Evolutionary conservation across 2,329 filamentous ascomycete genomes (phyloP), one percentile per base, ranked within the genome.

Genomic region (Fusarium guadeloupense): DNA sequence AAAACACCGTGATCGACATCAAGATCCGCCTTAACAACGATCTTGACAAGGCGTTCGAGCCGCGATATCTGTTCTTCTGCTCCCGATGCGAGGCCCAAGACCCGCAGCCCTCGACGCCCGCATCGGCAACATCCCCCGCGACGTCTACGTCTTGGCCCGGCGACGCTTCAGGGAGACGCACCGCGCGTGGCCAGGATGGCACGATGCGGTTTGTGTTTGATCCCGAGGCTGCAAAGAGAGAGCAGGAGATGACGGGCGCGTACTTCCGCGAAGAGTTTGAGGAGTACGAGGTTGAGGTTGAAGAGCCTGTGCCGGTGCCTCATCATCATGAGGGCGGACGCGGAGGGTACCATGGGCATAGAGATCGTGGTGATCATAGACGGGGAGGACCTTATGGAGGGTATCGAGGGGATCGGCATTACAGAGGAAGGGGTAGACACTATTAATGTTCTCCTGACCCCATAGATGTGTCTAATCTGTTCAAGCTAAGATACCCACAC

Each of bases 121-220:
- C 71, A 44, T 69, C 64, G 5, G 54, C 64, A 0, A 76, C 74
- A 2, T 80, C 77, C 5, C 77, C 80, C 2, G 76, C 73, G 4
- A 78, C 75, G 1, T 75, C 76, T 4, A 71, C 72, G 13, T 75
- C 76, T 4, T 72, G 75, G 64, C 72, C 76, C 1, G 76, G 76
- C 8, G 72, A 75, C 28, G 65, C 71, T 3, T 69, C 72, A 1
- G 68, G 71, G 12, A 64, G 69, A 9, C 64, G 74, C 2, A 70
- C 73, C 6, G 73, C 74, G 69, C 60, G 80, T 75, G 66, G 80
- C 71, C 74, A 83, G 68, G 89, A 92, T 19, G 90, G 90, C 7
- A 96, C 94, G 0, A 87, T 96, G 64, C 86, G 95, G 7, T 98
- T 97, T 74, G 92, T 97, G 76, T 88, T 98, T 42, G 91, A 97